These are phyloP conservation scores for Tripidium arundinaceum DNA, from an alignment of 202 grass and related monocot genomes.

Conservation along the genomic window DNA sequence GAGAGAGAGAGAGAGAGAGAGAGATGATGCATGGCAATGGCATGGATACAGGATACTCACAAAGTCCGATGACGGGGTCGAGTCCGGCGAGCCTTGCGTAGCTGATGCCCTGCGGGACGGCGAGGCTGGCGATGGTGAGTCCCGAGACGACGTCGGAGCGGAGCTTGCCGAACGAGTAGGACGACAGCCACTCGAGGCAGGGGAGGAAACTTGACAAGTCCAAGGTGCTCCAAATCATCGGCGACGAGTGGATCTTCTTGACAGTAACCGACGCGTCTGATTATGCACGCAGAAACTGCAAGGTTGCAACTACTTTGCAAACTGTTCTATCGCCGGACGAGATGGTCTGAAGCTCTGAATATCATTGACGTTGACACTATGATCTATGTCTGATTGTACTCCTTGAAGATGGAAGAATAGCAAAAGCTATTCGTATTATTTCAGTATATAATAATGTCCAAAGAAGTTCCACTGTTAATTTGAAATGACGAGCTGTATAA, in stretches of 20 bases:
- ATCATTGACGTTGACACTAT: too few species aligned
- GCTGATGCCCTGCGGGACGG: constrained; percentile 79
- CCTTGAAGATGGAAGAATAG: background rate
- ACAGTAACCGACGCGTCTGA: too few species aligned
- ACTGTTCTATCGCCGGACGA: too few species aligned
- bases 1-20: too few species aligned
- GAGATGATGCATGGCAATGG: background rate
- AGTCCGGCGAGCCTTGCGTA: constrained; percentile 74
- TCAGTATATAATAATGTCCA: background rate
- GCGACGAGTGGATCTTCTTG: too few species aligned
- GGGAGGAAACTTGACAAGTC: too few species aligned
- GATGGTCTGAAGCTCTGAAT: too few species aligned
- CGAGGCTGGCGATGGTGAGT: constrained; percentile 66
- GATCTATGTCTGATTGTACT: too few species aligned
- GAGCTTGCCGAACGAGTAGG: constrained; percentile 37
- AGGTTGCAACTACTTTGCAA: too few species aligned
- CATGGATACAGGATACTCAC: constrained; percentile 18
- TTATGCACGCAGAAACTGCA: too few species aligned
- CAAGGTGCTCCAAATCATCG: too few species aligned
- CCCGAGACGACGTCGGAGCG: constrained; percentile 55
- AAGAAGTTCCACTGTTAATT: background rate
- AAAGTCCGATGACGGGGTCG: constrained; percentile 60
- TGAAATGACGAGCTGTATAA: too few species aligned
- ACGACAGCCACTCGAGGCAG: constrained; percentile 50
- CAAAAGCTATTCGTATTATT: background rate